These are phyloP conservation scores for Fusarium chuoi DNA, from an alignment of 2,329 filamentous ascomycete genomes.

Conservation along the genomic window DNA sequence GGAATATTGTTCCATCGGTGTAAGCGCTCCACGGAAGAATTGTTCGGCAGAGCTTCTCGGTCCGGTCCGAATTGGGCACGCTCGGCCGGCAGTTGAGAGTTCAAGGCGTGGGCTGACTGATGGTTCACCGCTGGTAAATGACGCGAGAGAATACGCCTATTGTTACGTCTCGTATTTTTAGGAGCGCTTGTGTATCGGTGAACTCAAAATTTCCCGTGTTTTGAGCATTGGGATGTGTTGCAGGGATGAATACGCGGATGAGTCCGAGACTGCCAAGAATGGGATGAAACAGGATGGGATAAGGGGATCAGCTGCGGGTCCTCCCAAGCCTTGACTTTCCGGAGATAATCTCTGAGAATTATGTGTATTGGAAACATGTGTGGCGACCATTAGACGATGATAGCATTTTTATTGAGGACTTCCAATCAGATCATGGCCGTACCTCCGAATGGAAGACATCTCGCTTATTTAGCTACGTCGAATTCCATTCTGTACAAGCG, in stretches of 20 bases:
- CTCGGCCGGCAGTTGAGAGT: background rate
- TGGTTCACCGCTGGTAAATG: background rate
- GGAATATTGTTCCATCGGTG: background rate
- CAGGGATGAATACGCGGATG: background rate
- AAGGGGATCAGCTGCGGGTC: background rate
- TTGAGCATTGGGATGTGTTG: background rate
- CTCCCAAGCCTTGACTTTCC: background rate
- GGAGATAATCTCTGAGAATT: no score
- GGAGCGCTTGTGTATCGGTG: background rate
- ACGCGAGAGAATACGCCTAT: background rate
- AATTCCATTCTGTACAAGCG: background rate
- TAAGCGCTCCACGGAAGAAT: slow-evolving; percentile 33
- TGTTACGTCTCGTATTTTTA: background rate
- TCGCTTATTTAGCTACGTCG: background rate
- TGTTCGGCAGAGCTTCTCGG: background rate
- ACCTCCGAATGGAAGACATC: fast-evolving
- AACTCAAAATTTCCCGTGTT: background rate
- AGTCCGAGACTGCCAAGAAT: background rate
- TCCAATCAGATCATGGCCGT: fast-evolving
- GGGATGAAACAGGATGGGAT: background rate
- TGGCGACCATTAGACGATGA: fast-evolving
- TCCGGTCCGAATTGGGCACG: slow-evolving; percentile 14
- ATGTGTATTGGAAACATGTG: background rate
- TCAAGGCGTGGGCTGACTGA: no score
- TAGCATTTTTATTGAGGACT: background rate